Conservation (phyloP, 306 rosid genomes). For the Mucuna pruriens region DNA sequence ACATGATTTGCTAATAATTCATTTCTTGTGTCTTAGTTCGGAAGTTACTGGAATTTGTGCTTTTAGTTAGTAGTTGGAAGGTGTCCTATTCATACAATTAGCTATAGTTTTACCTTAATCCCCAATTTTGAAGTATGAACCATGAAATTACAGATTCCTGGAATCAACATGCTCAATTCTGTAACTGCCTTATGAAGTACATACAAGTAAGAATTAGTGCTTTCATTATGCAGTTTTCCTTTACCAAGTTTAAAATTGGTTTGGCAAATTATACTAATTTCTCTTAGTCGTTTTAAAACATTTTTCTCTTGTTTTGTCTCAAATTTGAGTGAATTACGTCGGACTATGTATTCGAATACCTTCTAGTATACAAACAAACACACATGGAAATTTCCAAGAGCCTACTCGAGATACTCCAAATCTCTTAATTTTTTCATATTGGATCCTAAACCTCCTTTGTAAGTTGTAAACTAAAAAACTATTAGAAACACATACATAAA, state of each 20-base stretch:
- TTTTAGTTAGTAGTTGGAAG: neutral
- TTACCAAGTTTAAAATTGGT: neutral
- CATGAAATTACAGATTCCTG: neutral
- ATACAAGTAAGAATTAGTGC: too few species aligned
- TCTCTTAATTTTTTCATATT: too few species aligned
- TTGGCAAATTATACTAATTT: neutral
- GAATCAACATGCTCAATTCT: neutral
- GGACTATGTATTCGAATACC: neutral
- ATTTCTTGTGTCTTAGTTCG: neutral
- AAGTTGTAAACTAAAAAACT: too few species aligned
- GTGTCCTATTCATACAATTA: neutral
- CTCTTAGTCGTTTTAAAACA: neutral
- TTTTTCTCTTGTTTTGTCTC: too few species aligned
- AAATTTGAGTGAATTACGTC: too few species aligned
- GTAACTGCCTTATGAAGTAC: neutral
- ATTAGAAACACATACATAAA: too few species aligned
- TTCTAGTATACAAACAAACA: neutral
- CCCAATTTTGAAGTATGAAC: neutral
- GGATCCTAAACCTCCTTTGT: too few species aligned
- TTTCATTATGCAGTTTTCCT: too few species aligned
- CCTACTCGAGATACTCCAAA: too few species aligned
- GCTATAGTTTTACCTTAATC: neutral
- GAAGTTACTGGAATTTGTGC: neutral
- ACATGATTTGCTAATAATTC: slow-evolving; percentile 19
- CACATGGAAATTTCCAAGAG: neutral